phyloP scores from a whole-genome alignment of 2,329 filamentous ascomycete species.

The Pseudogymnoascus sp. region DNA sequence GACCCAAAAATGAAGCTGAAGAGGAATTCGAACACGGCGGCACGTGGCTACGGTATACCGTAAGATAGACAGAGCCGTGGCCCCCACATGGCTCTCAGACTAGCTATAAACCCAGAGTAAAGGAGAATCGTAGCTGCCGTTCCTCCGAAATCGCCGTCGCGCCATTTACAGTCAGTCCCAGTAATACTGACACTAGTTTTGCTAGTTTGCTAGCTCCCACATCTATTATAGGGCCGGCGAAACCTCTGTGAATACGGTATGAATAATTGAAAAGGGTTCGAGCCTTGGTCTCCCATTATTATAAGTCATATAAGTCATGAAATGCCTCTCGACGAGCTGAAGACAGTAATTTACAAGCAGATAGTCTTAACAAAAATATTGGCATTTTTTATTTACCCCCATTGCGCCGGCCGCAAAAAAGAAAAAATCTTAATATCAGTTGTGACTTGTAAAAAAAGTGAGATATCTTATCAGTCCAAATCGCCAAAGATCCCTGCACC shows the following conservation, averaged over 20 bases:
- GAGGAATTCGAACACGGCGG: background rate
- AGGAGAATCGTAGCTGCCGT: background rate
- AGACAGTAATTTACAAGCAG: background rate
- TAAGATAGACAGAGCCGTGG: background rate
- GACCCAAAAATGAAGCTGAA: background rate
- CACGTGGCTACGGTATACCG: background rate
- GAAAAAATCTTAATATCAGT: background rate
- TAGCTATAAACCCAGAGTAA: too few species aligned
- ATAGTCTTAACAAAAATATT: background rate
- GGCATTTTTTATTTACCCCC: background rate
- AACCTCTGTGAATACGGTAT: background rate
- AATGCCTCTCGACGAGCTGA: background rate
- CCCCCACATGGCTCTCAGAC: background rate
- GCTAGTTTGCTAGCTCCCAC: background rate
- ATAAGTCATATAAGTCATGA: background rate
- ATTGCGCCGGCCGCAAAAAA: background rate
- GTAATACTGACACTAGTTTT: background rate
- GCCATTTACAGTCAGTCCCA: background rate
- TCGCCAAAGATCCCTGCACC: background rate
- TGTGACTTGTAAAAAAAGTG: background rate
- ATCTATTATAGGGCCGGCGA: background rate
- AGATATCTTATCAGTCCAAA: constrained; percentile 4
- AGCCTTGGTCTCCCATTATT: background rate
- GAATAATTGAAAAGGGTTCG: background rate
- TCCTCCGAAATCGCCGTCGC: constrained; percentile 1